Conservation (phyloP, 2,329 filamentous ascomycete genomes). For the Fusarium sp. region DNA sequence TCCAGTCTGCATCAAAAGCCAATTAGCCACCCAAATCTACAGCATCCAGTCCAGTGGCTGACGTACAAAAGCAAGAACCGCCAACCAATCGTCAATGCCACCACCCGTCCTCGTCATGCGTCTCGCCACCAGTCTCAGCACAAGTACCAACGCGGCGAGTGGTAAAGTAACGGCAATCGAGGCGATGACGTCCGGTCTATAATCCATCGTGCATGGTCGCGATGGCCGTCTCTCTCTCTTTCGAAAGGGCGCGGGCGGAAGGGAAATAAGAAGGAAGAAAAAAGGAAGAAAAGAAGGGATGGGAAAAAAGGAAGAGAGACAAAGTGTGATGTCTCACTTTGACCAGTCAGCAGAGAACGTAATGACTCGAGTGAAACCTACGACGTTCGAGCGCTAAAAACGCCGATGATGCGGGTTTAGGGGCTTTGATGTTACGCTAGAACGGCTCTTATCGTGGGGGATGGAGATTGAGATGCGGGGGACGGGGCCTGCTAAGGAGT, state of each 20-base stretch:
- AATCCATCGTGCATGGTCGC: conserved; percentile 29
- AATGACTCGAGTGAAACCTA: conserved; percentile 6
- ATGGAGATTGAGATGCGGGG: not conserved
- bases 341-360: conserved; percentile 7
- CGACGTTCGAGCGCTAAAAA: not conserved
- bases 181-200: conserved; percentile 29
- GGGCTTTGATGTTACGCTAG: not conserved
- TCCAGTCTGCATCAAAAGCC: not conserved
- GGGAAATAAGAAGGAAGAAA: conserved; percentile 5
- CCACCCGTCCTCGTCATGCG: conserved; percentile 31
- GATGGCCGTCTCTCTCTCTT: not conserved
- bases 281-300: conserved; percentile 1
- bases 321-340: conserved; percentile 11
- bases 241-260: not conserved
- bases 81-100: conserved; percentile 37
- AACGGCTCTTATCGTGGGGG: not conserved
- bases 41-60: not conserved
- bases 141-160: conserved; percentile 29
- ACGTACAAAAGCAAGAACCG: conserved; percentile 35
- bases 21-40: not conserved
- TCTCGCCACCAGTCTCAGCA: conserved; percentile 33
- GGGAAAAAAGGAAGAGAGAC: not conserved
- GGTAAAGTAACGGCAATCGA: conserved; percentile 34
- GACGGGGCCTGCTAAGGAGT: not conserved
- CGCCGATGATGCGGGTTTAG: not conserved